A percentile compares a stretch with the other conserved stretches of the same genome.
Conservation (phyloP, 2,329 filamentous ascomycete species). For the Talaromyces albobiverticillius region DNA sequence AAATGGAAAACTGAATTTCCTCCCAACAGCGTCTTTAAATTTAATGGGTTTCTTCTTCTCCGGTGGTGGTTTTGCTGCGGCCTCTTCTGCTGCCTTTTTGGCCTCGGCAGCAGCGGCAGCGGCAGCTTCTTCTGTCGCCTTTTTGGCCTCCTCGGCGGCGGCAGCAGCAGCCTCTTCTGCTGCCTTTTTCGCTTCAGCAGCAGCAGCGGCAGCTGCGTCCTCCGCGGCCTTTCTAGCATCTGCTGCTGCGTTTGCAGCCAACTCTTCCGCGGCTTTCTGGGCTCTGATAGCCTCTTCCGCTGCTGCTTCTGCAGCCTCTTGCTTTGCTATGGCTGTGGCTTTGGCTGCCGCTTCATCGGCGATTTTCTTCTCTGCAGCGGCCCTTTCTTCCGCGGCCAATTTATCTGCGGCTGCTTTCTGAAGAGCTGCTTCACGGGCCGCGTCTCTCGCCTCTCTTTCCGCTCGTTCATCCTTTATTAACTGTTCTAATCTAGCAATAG, state of each 20-base stretch:
- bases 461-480: slow-evolving; percentile 49
- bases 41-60: slow-evolving; percentile 70
- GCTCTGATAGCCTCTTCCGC: slow-evolving; percentile 43
- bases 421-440: slow-evolving; percentile 40
- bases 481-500: slow-evolving; percentile 62
- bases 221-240: slow-evolving; percentile 47
- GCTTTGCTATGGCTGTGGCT: slow-evolving; percentile 45
- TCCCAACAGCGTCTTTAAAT: slow-evolving; percentile 86
- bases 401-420: slow-evolving; percentile 52
- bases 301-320: slow-evolving; percentile 39
- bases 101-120: slow-evolving; percentile 41
- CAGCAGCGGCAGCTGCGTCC: slow-evolving; percentile 40
- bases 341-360: slow-evolving; percentile 38
- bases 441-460: slow-evolving; percentile 41
- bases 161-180: slow-evolving; percentile 48
- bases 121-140: slow-evolving; percentile 29
- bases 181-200: slow-evolving; percentile 45
- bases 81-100: slow-evolving; percentile 45
- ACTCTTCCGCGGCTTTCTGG: slow-evolving; percentile 41
- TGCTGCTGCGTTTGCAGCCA: slow-evolving; percentile 32
- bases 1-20: slow-evolving; percentile 91
- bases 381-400: slow-evolving; percentile 33
- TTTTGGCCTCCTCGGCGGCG: slow-evolving; percentile 42
- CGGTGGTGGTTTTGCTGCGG: slow-evolving; percentile 50
- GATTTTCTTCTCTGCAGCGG: slow-evolving; percentile 41